Base-by-base conservation (phyloP, 1,284 basidiomycete species). In the Volvariella volvacea region DNA sequence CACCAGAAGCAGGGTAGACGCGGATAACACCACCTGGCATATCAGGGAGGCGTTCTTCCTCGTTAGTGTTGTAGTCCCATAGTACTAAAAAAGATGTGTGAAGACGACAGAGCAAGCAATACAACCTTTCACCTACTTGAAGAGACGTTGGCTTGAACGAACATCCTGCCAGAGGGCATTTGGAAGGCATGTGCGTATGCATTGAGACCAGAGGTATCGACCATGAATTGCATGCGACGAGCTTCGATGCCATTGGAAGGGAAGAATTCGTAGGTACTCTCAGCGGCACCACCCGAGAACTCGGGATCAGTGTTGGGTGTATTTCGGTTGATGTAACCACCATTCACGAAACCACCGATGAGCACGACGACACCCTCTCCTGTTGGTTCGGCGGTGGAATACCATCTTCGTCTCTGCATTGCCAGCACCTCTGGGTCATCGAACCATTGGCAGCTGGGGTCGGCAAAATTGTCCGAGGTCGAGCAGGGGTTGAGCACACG, bases 1-100 rank as follows among this genome's bases (percentile, higher is more conserved):
- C 93, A 45, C 85, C 93, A 1, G 92, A 94, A 0, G 89, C 93
- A 32, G 94, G 94, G 68, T 97, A 97, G 22, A 94, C 90, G 46
- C 91, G 85, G 36, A 80, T 74, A 42, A 92, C 80, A 45, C 74
- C 59, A 19, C 63, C 63, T 1, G 83, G 83, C 82, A 85, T 83
- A 50, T 70, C 60, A 1, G 80, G 81, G 2, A 83, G 67, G 3
- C 61, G 55, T 0, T 68, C 81, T 62, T 92, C 88, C 32, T 65
- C 54, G 59, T 84, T 85, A 43, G 66, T 71, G 2, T 58, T 49
- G 21, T 74, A 70, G 48, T 86, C 73, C 80, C 80, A 85, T n/a
- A 84, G 61, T 32, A 78, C 83, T 84, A 42, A 6, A 14, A 37
- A 31, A 37, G 36, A 32, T 50, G 46, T 46, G 53, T 65, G 1